Conservation (phyloP, 306 rosid genomes). For the Cicer yamashitae region DNA sequence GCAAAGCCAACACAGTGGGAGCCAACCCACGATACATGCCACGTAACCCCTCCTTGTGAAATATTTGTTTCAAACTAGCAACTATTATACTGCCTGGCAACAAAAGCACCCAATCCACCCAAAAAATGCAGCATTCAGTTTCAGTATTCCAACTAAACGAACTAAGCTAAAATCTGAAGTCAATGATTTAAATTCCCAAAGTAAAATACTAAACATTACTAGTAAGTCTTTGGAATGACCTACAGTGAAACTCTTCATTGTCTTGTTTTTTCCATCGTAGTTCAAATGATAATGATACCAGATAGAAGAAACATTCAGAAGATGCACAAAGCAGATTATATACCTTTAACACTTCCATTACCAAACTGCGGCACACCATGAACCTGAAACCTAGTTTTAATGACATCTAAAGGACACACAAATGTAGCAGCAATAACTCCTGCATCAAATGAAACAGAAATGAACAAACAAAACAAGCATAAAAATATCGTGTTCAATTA, state of each 20-base stretch:
- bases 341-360: constrained; percentile 58
- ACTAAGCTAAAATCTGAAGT: constrained; percentile 20
- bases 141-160: background rate
- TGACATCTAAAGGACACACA: constrained; percentile 88
- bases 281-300: background rate
- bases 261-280: background rate
- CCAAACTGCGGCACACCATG: constrained; percentile 65
- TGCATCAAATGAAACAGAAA: constrained; percentile 39
- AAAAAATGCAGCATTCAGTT: constrained; percentile 21
- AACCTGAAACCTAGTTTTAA: constrained; percentile 89
- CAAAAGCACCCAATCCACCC: constrained; percentile 24
- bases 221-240: background rate
- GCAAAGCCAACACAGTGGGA: constrained; percentile 84
- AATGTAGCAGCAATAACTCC: constrained; percentile 86
- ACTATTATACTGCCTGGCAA: constrained; percentile 75
- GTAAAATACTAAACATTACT: background rate
- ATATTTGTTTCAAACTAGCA: constrained; percentile 75
- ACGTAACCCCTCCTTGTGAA: constrained; percentile 82
- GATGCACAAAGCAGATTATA: background rate
- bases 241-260: background rate
- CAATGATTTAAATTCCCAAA: background rate
- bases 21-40: constrained; percentile 94
- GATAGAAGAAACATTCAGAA: background rate
- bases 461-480: background rate
- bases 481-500: background rate